Conservation (phyloP, 345 rosid species). For the Nasturtium officinale region DNA sequence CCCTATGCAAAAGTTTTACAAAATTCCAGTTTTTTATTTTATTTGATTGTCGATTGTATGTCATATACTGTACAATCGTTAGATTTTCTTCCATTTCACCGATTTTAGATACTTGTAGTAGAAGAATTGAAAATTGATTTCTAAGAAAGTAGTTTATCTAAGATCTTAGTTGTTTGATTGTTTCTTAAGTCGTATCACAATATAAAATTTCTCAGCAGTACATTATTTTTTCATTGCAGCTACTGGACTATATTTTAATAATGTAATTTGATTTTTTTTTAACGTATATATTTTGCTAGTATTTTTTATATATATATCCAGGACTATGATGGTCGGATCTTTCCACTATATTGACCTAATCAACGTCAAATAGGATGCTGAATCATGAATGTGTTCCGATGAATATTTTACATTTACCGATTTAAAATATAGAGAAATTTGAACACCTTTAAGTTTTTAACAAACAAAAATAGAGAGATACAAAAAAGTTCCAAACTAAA, state of each 20-base stretch:
- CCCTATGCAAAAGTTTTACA: background rate
- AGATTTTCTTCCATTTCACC: slow-evolving; percentile 2
- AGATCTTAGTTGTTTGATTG: background rate
- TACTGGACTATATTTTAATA: background rate
- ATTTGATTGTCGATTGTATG: background rate
- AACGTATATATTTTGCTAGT: background rate
- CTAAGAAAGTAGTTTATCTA: no score
- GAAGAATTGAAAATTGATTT: no score
- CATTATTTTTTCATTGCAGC: background rate
- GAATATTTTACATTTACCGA: background rate
- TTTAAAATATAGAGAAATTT: background rate
- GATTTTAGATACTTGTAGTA: background rate
- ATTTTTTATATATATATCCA: background rate
- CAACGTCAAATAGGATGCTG: slow-evolving; percentile 14
- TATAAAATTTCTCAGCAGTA: background rate
- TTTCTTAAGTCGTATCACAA: background rate
- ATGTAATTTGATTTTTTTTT: background rate
- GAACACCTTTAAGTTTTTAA: no score
- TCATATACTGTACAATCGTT: background rate
- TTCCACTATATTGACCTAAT: background rate
- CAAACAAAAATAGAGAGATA: no score
- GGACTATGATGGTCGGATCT: background rate
- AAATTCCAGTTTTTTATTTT: background rate
- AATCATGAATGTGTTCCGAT: no score
- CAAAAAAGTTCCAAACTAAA: no score